phyloP scores from a whole-genome alignment of 192 early-diverging fungal genomes.

The Backusella parvicylindrica region DNA sequence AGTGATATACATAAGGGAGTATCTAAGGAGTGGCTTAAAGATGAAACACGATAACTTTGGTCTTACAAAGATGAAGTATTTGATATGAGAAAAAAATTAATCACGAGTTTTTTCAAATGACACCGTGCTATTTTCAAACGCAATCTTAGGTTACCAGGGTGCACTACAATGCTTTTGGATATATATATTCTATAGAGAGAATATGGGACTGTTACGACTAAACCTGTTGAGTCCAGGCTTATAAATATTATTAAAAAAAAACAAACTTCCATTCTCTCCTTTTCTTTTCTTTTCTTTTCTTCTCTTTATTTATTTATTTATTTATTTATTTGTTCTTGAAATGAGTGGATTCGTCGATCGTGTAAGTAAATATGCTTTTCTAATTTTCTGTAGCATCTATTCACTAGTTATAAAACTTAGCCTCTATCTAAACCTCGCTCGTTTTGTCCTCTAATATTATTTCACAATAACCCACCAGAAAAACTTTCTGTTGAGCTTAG shows the following conservation, averaged over 20 bases:
- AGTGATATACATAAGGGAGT: background rate
- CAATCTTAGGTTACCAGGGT: background rate
- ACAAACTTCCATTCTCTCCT: background rate
- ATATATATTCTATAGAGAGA: background rate
- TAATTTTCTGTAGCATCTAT: background rate
- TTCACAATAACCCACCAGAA: slow-evolving; percentile 4
- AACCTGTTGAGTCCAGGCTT: background rate
- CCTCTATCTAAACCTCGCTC: slow-evolving; percentile 6
- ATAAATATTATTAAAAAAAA: slow-evolving; percentile 1
- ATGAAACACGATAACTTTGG: background rate
- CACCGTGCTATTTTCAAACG: slow-evolving; percentile 1
- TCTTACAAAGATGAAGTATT: slow-evolving; percentile 1
- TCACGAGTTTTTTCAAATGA: slow-evolving; percentile 5
- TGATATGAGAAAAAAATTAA: background rate
- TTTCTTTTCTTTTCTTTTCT: background rate
- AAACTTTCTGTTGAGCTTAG: background rate
- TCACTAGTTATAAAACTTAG: background rate
- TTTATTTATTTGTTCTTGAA: background rate
- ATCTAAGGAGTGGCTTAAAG: background rate
- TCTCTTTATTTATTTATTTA: background rate
- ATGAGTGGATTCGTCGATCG: background rate
- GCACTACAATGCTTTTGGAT: background rate
- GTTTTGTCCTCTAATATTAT: slow-evolving; percentile 19
- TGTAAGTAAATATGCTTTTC: background rate
- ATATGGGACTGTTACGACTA: background rate